Evolutionary conservation across 164 flowering plant genomes (phyloP).

Genomic region (Liriodendron chinense): DNA sequence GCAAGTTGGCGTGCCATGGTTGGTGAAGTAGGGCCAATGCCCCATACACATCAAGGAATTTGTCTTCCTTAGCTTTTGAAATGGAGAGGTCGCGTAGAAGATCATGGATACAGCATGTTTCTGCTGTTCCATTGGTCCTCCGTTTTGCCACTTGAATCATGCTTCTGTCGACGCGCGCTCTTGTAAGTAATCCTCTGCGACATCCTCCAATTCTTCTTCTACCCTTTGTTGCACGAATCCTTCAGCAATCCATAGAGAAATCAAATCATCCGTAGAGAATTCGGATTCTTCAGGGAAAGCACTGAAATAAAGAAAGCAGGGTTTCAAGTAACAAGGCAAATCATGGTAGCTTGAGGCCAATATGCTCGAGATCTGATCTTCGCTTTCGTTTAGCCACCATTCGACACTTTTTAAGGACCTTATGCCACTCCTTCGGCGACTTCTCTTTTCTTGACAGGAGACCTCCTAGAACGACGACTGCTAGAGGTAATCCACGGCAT

Average conservation of each 20-base stretch:
- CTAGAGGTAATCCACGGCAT: slow-evolving; percentile 3
- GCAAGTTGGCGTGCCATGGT: background rate
- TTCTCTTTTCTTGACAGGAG: background rate
- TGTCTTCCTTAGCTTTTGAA: background rate
- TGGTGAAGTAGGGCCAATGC: background rate
- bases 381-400: background rate
- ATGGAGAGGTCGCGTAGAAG: background rate
- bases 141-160: background rate
- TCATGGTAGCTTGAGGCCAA: slow-evolving; percentile 18
- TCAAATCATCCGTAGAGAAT: background rate
- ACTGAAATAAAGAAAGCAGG: slow-evolving; percentile 15
- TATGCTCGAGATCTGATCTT: background rate
- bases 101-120: slow-evolving; percentile 2
- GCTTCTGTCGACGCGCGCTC: background rate
- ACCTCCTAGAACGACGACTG: background rate
- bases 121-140: background rate
- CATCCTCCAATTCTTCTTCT: slow-evolving; percentile 5
- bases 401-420: background rate
- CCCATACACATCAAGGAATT: background rate
- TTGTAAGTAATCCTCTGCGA: slow-evolving; percentile 4
- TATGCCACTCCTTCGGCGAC: background rate
- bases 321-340: slow-evolving; percentile 16
- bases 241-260: slow-evolving; percentile 6
- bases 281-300: slow-evolving; percentile 5
- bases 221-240: slow-evolving; percentile 1